phyloP scores from a whole-genome alignment of 164 flowering plant species.

The Malania oleifera region DNA sequence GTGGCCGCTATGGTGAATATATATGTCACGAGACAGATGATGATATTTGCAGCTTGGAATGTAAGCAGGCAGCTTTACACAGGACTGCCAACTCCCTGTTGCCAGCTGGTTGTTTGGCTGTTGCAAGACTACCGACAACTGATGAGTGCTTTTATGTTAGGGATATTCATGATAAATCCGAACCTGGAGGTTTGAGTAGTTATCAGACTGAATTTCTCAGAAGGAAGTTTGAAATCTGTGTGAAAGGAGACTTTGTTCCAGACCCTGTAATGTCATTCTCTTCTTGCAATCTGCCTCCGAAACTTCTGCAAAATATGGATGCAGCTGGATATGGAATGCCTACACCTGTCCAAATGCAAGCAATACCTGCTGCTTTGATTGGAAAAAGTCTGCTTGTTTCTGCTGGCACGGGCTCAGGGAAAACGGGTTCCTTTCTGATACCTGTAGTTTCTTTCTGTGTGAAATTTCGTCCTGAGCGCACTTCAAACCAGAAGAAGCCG shows the following conservation, averaged over 20 bases:
- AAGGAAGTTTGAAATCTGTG: conserved; percentile 52
- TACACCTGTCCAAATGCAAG: conserved; percentile 95
- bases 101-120: conserved; percentile 17
- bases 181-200: conserved; percentile 11
- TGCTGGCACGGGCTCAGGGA: conserved; percentile 91
- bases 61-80: conserved; percentile 46
- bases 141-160: conserved; percentile 86
- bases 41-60: conserved; percentile 85
- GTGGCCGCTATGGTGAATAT: conserved; percentile 97
- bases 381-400: conserved; percentile 79
- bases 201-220: conserved; percentile 47
- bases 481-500: conserved; percentile 36
- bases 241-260: conserved; percentile 49
- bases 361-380: conserved; percentile 75
- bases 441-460: conserved; percentile 65
- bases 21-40: conserved; percentile 92
- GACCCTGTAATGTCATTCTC: conserved; percentile 66
- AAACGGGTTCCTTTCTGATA: conserved; percentile 79
- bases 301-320: conserved; percentile 72
- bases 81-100: conserved; percentile 32
- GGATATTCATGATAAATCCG: conserved; percentile 29
- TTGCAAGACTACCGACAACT: conserved; percentile 38
- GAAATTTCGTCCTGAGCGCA: conserved; percentile 20
- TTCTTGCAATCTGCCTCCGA: conserved; percentile 49
- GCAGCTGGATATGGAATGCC: conserved; percentile 72